Conservation (phyloP, 495 filamentous ascomycete genomes). For the Penicillium bialowiezense region DNA sequence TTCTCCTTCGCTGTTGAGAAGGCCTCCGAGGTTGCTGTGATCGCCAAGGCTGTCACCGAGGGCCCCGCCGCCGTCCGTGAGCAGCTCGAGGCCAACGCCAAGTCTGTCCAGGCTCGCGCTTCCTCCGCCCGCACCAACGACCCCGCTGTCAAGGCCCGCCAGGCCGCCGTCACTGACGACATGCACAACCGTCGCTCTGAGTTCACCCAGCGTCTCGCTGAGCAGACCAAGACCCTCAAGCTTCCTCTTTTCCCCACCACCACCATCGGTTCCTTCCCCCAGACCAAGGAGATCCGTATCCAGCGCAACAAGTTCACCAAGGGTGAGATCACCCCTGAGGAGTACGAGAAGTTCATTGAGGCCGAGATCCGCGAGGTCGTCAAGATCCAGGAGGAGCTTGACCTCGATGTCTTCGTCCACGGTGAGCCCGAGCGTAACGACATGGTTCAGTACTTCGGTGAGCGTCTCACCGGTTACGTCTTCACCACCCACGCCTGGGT, state of each 20-base stretch:
- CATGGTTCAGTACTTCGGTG: constrained; percentile 99
- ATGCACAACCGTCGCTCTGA: constrained; percentile 89
- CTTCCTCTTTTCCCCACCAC: constrained; percentile 98
- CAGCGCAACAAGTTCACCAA: constrained; percentile 97
- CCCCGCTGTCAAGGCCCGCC: constrained; percentile 91
- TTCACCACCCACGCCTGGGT: constrained; percentile 99
- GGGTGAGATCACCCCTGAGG: constrained; percentile 82
- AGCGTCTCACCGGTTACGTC: constrained; percentile 92
- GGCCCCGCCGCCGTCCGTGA: constrained; percentile 80
- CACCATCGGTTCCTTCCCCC: constrained; percentile 98
- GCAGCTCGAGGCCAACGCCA: constrained; percentile 90
- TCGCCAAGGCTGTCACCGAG: constrained; percentile 93
- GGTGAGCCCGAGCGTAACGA: constrained; percentile 99
- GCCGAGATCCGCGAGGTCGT: constrained; percentile 92
- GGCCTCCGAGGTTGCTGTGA: constrained; percentile 81
- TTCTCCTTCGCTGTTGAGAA: constrained; percentile 98
- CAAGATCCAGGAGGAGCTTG: constrained; percentile 96
- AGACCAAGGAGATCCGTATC: constrained; percentile 96
- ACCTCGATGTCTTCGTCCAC: constrained; percentile 93
- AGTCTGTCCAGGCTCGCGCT: constrained; percentile 82
- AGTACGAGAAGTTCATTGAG: constrained; percentile 98
- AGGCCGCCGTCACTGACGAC: constrained; percentile 74
- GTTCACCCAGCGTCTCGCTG: constrained; percentile 76
- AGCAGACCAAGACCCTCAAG: constrained; percentile 83
- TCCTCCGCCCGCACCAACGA: constrained; percentile 94